These are phyloP conservation scores for Gastrolobium bilobum DNA, from an alignment of 306 rosid genomes.

Conservation along the genomic window DNA sequence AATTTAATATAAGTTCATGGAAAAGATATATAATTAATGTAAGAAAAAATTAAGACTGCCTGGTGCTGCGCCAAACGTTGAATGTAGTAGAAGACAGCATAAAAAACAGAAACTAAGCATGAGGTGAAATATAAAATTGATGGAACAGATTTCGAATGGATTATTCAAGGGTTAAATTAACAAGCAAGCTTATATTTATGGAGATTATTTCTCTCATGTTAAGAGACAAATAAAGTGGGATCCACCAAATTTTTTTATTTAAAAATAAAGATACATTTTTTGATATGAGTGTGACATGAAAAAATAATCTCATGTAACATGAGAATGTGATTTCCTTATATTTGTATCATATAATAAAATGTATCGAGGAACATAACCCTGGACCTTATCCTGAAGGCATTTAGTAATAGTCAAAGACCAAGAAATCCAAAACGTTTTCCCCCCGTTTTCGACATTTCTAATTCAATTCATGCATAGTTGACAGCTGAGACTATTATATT, in stretches of 20 bases:
- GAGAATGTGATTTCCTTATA: no score
- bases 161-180: background rate
- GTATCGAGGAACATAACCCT: slow-evolving; percentile 32
- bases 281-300: no score
- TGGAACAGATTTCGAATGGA: background rate
- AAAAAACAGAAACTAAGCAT: slow-evolving; percentile 18
- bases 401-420: slow-evolving; percentile 28
- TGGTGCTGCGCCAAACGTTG: slow-evolving; percentile 7
- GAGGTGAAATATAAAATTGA: background rate
- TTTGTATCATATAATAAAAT: no score
- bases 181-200: no score
- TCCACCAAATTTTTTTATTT: no score
- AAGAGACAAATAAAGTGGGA: no score
- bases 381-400: slow-evolving; percentile 44
- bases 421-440: background rate
- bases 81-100: slow-evolving; percentile 23
- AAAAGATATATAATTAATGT: background rate
- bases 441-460: background rate
- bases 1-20: background rate
- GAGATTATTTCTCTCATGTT: no score
- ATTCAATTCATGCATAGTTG: slow-evolving; percentile 27
- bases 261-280: no score
- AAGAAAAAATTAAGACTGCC: background rate
- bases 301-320: no score
- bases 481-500: slow-evolving; percentile 7